Evolutionary conservation across 1,284 basidiomycete species (phyloP).

Genomic region (Malassezia restricta): DNA sequence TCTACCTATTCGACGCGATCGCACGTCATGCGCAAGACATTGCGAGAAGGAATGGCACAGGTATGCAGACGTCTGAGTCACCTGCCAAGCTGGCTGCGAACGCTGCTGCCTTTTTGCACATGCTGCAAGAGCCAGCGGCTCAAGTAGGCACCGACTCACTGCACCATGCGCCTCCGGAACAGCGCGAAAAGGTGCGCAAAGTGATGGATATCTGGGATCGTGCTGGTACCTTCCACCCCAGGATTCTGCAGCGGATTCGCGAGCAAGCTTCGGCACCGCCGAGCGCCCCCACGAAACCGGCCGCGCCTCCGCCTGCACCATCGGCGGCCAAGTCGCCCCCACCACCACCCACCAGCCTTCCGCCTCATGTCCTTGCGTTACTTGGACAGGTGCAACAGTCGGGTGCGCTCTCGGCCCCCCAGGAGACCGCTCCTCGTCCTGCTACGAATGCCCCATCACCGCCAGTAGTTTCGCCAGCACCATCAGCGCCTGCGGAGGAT

Average conservation of each 20-base stretch:
- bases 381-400: constrained; percentile 11
- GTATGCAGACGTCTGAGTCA: constrained; percentile 6
- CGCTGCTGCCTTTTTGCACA: constrained; percentile 16
- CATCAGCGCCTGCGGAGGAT: background rate
- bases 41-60: constrained; percentile 17
- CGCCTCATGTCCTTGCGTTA: constrained; percentile 17
- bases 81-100: constrained; percentile 12
- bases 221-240: constrained; percentile 21
- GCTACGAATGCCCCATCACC: background rate
- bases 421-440: background rate
- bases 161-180: constrained; percentile 15
- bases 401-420: background rate
- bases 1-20: constrained; percentile 31
- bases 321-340: background rate
- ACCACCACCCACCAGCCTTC: constrained; percentile 3
- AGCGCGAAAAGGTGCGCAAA: constrained; percentile 27
- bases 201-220: constrained; percentile 32
- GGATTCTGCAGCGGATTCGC: constrained; percentile 17
- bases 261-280: background rate
- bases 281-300: background rate
- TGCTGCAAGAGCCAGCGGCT: constrained; percentile 13
- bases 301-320: background rate
- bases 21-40: constrained; percentile 23
- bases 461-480: background rate
- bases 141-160: constrained; percentile 19